Evolutionary conservation across 352 stramenopile genomes (phyloP), one percentile per base, ranked within the genome.

Genomic region (Sclerospora graminicola): DNA sequence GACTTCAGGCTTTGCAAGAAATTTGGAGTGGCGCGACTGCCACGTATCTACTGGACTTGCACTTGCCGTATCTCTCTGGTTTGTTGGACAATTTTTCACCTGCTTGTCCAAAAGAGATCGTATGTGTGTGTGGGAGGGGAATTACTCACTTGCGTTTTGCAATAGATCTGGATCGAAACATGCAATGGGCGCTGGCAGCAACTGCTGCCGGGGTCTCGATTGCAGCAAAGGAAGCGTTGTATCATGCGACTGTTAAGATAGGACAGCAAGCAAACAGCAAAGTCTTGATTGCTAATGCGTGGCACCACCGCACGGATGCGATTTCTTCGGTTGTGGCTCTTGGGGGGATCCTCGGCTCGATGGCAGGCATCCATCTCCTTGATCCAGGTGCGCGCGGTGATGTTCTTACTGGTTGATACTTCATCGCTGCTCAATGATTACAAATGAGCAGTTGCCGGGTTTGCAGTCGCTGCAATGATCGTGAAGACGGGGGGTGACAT

Each of bases 271-370:
- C 93, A 9, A 96, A 97, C 53, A 97, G 88, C 47, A 93, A 93
- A 45, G 89, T 98, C 14, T 66, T 99, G 29, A 96, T 98, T 49
- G 94, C 95, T 11, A 99, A 99, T 74, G 95, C 95, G 5, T 98
- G 94, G 94, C 94, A 98, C 44, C 85, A 96, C 44, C 82, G 85
- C 10, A 92, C 82, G 0, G 85, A 96, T 33, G 82, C 85, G 1
- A 86, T 95, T 30, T 95, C 85, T n/a, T 96, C 85, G 0, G 53
- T 96, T 13, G 74, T 95, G 1, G 84, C 84, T 1, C 48, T 95
- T 5, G 70, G 72, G 44, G 79, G 79, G 13, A 91, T 91, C 49
- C 29, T 85, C 1, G 79, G 79, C 4, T 75, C 69, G 0, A 88
- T 91, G 57, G 56, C 56, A 21, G 74, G 77, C 2, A 43, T 89